phyloP scores from a whole-genome alignment of 2,329 filamentous ascomycete species.

The Stagonosporopsis rhizophila region DNA sequence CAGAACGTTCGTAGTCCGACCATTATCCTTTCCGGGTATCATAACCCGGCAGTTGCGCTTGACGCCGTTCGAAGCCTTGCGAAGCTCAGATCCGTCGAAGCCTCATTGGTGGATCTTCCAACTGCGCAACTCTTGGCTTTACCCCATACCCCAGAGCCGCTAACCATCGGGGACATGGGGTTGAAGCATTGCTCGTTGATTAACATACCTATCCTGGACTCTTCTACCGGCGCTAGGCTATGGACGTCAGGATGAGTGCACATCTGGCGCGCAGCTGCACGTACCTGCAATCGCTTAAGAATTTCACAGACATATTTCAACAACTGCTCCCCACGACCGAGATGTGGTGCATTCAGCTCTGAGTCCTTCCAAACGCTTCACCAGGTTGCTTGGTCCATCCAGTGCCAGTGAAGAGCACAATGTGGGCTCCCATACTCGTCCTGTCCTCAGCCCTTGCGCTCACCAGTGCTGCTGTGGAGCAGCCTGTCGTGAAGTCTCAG shows the following conservation, averaged over 20 bases:
- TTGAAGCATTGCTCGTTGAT: not conserved
- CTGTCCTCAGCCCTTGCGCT: not conserved
- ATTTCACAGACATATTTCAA: not conserved
- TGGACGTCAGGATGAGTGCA: not conserved
- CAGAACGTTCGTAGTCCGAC: not conserved
- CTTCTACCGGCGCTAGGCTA: not conserved
- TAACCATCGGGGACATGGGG: constrained; percentile 2
- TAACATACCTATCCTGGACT: not conserved
- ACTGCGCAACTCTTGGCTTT: constrained; percentile 9
- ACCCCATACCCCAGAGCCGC: constrained; percentile 10
- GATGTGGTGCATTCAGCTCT: not conserved
- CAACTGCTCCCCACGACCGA: not conserved
- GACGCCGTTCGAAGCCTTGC: constrained; percentile 6
- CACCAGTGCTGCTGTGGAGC: not conserved
- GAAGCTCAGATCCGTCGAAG: not conserved
- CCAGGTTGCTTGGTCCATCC: not conserved
- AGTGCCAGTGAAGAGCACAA: not conserved
- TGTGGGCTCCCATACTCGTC: not conserved
- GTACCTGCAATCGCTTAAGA: not conserved
- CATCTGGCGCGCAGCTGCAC: not conserved
- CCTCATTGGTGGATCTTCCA: constrained; percentile 14
- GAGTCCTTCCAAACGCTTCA: not conserved
- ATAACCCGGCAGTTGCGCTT: too few relatives aligned
- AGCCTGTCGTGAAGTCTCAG: constrained; percentile 30
- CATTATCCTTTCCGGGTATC: not conserved